A percentile compares a stretch with the other conserved stretches of the same genome.
Conservation (phyloP, 495 filamentous ascomycete species). For the Neurospora terricola region DNA sequence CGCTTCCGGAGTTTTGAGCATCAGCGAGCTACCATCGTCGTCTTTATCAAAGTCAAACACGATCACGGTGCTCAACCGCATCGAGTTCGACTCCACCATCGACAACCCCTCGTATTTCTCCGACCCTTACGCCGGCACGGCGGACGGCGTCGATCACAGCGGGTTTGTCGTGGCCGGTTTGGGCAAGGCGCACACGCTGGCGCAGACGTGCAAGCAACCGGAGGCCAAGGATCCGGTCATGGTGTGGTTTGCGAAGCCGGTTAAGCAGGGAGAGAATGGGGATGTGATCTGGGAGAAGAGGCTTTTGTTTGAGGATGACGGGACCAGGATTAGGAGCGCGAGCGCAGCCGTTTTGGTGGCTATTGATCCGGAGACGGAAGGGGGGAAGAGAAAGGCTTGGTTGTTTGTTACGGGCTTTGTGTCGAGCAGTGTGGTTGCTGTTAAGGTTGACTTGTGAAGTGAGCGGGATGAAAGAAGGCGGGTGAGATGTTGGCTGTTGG, state of each 20-base stretch:
- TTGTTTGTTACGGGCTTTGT: conserved; percentile 50
- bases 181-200: conserved; percentile 27
- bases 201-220: conserved; percentile 23
- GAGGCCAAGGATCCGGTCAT: conserved; percentile 33
- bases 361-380: conserved; percentile 28
- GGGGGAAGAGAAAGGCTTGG: conserved; percentile 37
- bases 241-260: conserved; percentile 35
- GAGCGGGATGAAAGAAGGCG: not conserved
- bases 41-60: conserved; percentile 26
- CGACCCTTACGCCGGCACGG: conserved; percentile 40
- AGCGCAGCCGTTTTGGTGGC: conserved; percentile 46
- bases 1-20: conserved; percentile 18
- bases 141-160: conserved; percentile 38
- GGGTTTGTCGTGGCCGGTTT: conserved; percentile 47
- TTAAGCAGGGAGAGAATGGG: conserved; percentile 4
- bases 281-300: conserved; percentile 27
- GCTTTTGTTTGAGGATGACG: conserved; percentile 51
- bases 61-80: conserved; percentile 31
- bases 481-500: not conserved
- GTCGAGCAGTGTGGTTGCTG: conserved; percentile 41
- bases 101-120: conserved; percentile 51
- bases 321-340: conserved; percentile 36
- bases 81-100: conserved; percentile 34
- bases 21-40: conserved; percentile 21
- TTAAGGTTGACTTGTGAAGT: conserved; percentile 40